Evolutionary conservation across 768 basidiomycete species (phyloP), one percentile per base, ranked within the genome.

Genomic region (Phylloporus sp.): DNA sequence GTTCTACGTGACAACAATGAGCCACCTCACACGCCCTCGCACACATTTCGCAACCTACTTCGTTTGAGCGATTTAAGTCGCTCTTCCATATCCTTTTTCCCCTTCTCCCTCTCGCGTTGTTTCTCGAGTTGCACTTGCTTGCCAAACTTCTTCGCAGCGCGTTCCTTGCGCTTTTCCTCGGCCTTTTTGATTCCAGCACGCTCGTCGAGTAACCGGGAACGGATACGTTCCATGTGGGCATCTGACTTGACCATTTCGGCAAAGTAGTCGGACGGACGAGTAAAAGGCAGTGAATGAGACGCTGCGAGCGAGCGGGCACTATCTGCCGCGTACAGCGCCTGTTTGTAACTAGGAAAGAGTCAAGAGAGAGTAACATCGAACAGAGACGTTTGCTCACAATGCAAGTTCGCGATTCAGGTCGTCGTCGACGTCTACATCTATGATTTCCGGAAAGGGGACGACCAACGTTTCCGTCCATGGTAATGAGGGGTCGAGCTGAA

Each of bases 201-300:
- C 66, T 98, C 96, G 67, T 98, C 89, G 22, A 98, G 75, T 21
- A 98, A 68, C 15, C 86, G 81, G 52, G 91, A 85, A 44, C 96
- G 86, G 55, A 98, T 89, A 49, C 92, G 82, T 64, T 96, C 92
- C 96, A 99, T 99, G 69, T 99, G 96, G 7, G 87, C 73, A 58
- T 99, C 96, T 26, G 84, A 85, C 68, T 98, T 97, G 56, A 97
- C 86, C 95, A 98, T 98, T 70, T 98, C 95, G 20, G 95, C 95
- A 54, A 95, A 98, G 66, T 93, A 98, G 68, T 97, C 95, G 0
- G 80, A 57, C 0, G 96, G 96, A 13, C 95, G 86, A 9, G 89
- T 86, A 69, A 96, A 98, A 0, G 93, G 83, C 49, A 92, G 72
- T 20, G 81, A 78, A 63, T 84, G 77, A 57, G 88, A 84, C 11